These are phyloP conservation scores for Phyllostachys edulis DNA, from an alignment of 176 grass and related monocot species.

Conservation along the genomic window DNA sequence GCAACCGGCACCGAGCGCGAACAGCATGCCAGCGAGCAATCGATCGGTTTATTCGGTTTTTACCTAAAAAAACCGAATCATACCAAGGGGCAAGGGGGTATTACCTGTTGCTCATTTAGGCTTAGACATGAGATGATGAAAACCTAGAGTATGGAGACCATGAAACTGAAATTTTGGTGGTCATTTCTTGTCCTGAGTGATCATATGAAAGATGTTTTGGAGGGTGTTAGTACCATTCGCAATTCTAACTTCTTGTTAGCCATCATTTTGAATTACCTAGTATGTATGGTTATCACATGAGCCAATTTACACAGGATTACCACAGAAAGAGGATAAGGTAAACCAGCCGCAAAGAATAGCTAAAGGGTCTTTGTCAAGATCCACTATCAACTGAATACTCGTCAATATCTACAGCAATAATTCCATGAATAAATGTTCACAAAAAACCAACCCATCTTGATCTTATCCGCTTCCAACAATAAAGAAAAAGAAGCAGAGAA, in stretches of 20 bases:
- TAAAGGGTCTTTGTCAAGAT: conserved; percentile 15
- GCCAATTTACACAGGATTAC: background rate
- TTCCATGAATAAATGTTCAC: background rate
- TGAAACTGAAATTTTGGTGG: background rate
- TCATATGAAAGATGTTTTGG: background rate
- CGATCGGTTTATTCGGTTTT: too few relatives aligned
- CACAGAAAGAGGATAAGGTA: conserved; percentile 16
- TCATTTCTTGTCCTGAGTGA: background rate
- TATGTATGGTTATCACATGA: background rate
- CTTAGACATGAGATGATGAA: background rate
- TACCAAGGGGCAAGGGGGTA: background rate
- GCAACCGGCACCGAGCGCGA: too few relatives aligned
- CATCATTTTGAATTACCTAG: background rate
- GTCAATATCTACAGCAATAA: background rate
- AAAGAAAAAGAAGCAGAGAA: background rate
- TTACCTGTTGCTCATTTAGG: background rate
- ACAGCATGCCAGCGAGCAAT: too few relatives aligned
- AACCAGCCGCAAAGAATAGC: background rate
- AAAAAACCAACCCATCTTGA: background rate
- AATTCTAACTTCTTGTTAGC: background rate
- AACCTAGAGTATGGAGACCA: background rate
- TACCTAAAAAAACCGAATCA: too few relatives aligned
- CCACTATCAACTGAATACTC: background rate
- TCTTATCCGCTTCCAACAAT: conserved; percentile 32
- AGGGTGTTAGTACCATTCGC: background rate